Base-by-base conservation (phyloP, 106 monocot species). In the Iris macrosiphon region DNA sequence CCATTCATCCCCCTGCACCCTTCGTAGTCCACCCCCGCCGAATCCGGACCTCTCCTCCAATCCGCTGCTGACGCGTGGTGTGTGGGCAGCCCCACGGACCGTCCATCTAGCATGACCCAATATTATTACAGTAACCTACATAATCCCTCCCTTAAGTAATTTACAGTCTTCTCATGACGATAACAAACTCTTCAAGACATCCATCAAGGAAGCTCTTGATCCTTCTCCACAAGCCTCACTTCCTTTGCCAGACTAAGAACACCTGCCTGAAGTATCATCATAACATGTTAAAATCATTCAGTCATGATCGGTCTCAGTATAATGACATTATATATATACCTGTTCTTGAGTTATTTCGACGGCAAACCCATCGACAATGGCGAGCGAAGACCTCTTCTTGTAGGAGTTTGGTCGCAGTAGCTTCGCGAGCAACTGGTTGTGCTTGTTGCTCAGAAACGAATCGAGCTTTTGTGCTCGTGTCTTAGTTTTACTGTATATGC, bases 341-440 rank as follows among this genome's bases (percentile, higher is more conserved):
- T 93, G 93, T 0, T 72, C 22, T 55, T 80, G 66, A 20, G 75
- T 84, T 54, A 88, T 79, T 62, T 93, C 88, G 0, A 87, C 93
- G 19, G 93, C 68, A 26, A 93, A 93, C 8, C 80, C 87, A 61
- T 93, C 93, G 28, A 93, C 79, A 43, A 93, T 87, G 29, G 79
- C 83, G 40, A 93, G 14, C 14, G 93, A 93, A 9, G 74, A 68
- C 41, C 46, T 83, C 72, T 93, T 93, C 74, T 40, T 71, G 70
- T 93, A 93, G 56, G 76, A 64, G 38, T 80, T 69, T 27, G 73
- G 70, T 19, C 20, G 64, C 16, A 93, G 61, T 19, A 80, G 26
- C 61, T 63, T 76, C 8, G 64, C 70, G 4, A 93, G 82, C 40
- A 93, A n/a, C 65, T 55, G 61, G 45, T 78, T 69, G 39, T 93